Base-by-base conservation (phyloP, 192 early-diverging fungal genomes). In the Neocallimastix lanati region DNA sequence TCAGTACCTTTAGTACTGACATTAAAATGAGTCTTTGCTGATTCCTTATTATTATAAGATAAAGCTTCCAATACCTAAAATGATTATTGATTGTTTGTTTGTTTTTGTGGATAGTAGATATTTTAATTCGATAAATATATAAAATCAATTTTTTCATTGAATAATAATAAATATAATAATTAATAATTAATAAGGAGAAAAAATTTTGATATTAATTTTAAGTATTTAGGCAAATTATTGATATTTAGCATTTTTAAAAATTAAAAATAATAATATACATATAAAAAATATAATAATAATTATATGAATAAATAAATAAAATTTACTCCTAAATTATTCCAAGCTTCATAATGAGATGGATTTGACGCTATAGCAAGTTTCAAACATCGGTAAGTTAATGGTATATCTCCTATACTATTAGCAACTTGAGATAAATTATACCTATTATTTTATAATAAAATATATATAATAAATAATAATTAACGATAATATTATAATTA, bases 241-340 rank as follows among this genome's bases (percentile, higher is more conserved):
- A 38, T 38, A 14, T 14, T 38, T 4, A 12, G 2, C 14, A 38
- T 12, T 14, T 38, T 12, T 14, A 38, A 14, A 38, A 14, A 38
- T 14, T 14, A 13, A 38, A 13, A 38, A 12, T 2, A 14, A 38
- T 38, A 38, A 12, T 38, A 14, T 14, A 12, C 9, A 33, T 33
- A 33, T 33, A 6, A 11, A 33, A 6, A 33, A 33, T 33, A 33
- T 33, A 33, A 33, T 11, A 6, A 6, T 33, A 6, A 33, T 33
- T 33, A 33, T 33, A 33, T 3, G 11, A 33, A 33, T 3, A 33
- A 67, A n/a, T 11, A 67, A 67, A 25, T 9, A 67, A 21, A 27
- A 29, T 13, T 81, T n/a, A 84, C 81, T 0, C 77, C 84, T 50
- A 84, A 78, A 33, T 84, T 84, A 79, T 84, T 84, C 84, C 84